These are phyloP conservation scores for Pyrus hybrid DNA, from an alignment of 331 rosid genomes.

Conservation along the genomic window DNA sequence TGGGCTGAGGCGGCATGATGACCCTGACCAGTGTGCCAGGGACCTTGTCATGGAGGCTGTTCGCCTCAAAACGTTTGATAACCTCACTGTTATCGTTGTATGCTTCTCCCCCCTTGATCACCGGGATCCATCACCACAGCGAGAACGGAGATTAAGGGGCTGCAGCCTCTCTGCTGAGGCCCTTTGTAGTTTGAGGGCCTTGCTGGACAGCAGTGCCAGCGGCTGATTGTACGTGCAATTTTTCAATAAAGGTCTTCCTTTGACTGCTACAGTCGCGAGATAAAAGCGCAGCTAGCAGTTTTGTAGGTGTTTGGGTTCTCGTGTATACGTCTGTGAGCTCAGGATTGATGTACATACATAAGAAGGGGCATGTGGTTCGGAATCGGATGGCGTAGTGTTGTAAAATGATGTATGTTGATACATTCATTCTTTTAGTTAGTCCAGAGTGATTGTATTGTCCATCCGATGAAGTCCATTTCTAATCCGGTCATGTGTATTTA, in stretches of 20 bases:
- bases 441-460: not conserved
- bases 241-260: slow-evolving; percentile 2
- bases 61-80: slow-evolving; percentile 62
- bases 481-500: not conserved
- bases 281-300: slow-evolving; percentile 48
- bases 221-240: slow-evolving; percentile 23
- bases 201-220: slow-evolving; percentile 63
- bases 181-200: slow-evolving; percentile 72
- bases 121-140: slow-evolving; percentile 36
- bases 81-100: slow-evolving; percentile 71
- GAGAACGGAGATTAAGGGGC: slow-evolving; percentile 50
- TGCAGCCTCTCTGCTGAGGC: slow-evolving; percentile 93
- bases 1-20: slow-evolving; percentile 68
- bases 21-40: slow-evolving; percentile 72
- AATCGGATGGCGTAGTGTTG: slow-evolving; percentile 36
- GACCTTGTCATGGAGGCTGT: slow-evolving; percentile 86
- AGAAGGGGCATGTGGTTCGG: not conserved
- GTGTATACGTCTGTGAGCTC: not conserved
- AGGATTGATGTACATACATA: slow-evolving; percentile 34
- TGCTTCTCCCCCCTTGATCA: slow-evolving; percentile 60
- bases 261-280: slow-evolving; percentile 50
- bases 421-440: slow-evolving; percentile 18
- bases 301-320: slow-evolving; percentile 22
- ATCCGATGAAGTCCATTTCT: not conserved
- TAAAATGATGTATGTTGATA: slow-evolving; percentile 20